These are phyloP conservation scores for Penicillium paneum DNA, from an alignment of 2,329 filamentous ascomycete genomes.

Conservation along the genomic window DNA sequence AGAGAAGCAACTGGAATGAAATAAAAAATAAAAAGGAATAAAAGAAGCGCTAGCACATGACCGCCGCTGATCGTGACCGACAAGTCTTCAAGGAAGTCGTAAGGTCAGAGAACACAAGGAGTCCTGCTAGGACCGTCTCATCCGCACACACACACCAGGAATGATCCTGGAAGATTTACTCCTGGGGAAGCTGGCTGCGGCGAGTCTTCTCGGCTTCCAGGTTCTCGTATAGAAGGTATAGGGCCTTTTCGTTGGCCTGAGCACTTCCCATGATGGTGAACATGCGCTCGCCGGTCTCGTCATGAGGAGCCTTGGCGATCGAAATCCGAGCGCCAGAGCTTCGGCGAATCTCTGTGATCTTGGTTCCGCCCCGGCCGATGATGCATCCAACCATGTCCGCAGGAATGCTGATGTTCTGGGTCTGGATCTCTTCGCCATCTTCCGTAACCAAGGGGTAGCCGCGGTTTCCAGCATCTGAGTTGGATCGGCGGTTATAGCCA, in stretches of 20 bases:
- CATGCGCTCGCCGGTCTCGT: constrained; percentile 97
- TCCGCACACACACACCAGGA: constrained; percentile 14
- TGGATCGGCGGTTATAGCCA: constrained; percentile 74
- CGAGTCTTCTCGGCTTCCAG: constrained; percentile 99
- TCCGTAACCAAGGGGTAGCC: constrained; percentile 87
- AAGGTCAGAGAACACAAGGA: constrained; percentile 24
- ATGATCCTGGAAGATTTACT: constrained; percentile 39
- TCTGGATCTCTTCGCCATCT: constrained; percentile 96
- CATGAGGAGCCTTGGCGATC: constrained; percentile 94
- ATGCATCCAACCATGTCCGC: constrained; percentile 99
- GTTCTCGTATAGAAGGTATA: constrained; percentile 97
- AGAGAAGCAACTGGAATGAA: constrained; percentile 9
- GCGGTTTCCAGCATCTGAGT: constrained; percentile 74
- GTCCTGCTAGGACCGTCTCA: constrained; percentile 17
- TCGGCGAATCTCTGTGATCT: constrained; percentile 98
- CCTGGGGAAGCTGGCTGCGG: constrained; percentile 72
- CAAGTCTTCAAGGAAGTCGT: constrained; percentile 28
- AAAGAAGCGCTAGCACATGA: constrained; percentile 27
- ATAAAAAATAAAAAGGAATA: constrained; percentile 18
- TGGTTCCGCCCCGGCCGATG: constrained; percentile 89
- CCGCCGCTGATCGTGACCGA: constrained; percentile 31
- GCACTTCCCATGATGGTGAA: constrained; percentile 98
- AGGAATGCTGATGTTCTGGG: constrained; percentile 98
- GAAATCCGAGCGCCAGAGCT: constrained; percentile 95
- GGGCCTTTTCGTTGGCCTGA: constrained; percentile 88